phyloP scores from a whole-genome alignment of 2,329 filamentous ascomycete species.

The Neoarthrinium moseri region DNA sequence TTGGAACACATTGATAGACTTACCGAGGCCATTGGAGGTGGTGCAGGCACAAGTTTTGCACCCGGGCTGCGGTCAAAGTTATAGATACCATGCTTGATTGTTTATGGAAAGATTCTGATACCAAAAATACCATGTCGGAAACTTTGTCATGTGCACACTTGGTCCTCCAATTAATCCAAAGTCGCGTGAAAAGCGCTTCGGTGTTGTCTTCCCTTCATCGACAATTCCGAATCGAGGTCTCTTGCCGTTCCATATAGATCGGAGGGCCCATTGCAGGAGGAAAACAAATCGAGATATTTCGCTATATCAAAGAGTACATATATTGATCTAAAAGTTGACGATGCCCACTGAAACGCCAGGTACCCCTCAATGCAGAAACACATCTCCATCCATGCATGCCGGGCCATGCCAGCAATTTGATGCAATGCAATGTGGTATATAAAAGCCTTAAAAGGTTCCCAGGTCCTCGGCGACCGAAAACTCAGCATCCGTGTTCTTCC shows the following conservation, averaged over 20 bases:
- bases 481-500: conserved; percentile 66
- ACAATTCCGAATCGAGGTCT: no score
- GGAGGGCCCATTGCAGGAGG: no score
- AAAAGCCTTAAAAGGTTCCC: conserved; percentile 35
- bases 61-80: conserved; percentile 42
- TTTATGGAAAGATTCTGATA: neutral
- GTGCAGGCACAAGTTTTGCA: conserved; percentile 53
- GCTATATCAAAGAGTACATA: no score
- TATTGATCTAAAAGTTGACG: no score
- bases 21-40: conserved; percentile 42
- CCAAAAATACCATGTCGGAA: neutral
- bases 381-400: neutral
- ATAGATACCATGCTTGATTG: neutral
- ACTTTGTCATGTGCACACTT: neutral
- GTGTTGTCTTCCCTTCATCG: no score
- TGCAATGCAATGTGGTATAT: neutral
- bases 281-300: no score
- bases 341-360: no score
- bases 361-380: no score
- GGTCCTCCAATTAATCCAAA: no score
- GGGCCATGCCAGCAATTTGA: neutral
- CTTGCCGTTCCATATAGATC: no score
- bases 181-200: no score
- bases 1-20: conserved; percentile 61
- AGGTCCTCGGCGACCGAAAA: conserved; percentile 63